These are phyloP conservation scores for Cucumis sativus DNA, from an alignment of 306 rosid species.

Conservation along the genomic window Cucumber_9930_V3 NC_026660.2:20482501-20483000, in stretches of 20 bases:
- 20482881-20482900: slow-evolving; percentile 92
- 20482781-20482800: not conserved
- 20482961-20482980: slow-evolving; percentile 27
- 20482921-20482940: slow-evolving; percentile 64
- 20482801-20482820: not conserved
- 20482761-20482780: slow-evolving; percentile 16
- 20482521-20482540: not conserved
- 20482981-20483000: slow-evolving; percentile 48
- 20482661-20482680: slow-evolving; percentile 45
- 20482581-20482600: not conserved
- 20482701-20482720: slow-evolving; percentile 99
- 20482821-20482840: slow-evolving; percentile 57
- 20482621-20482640: not conserved
- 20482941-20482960: slow-evolving; percentile 41
- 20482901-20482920: slow-evolving; percentile 85
- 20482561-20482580: not conserved
- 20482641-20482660: not conserved
- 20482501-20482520: not conserved
- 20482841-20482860: slow-evolving; percentile 80
- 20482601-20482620: not conserved
- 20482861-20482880: slow-evolving; percentile 96
- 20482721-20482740: slow-evolving; percentile 91
- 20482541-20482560: not conserved
- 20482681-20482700: slow-evolving; percentile 82
- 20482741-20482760: slow-evolving; percentile 80